These are phyloP conservation scores for Zasmidium angulare DNA, from an alignment of 2,329 filamentous ascomycete species.

Conservation along the genomic window DNA sequence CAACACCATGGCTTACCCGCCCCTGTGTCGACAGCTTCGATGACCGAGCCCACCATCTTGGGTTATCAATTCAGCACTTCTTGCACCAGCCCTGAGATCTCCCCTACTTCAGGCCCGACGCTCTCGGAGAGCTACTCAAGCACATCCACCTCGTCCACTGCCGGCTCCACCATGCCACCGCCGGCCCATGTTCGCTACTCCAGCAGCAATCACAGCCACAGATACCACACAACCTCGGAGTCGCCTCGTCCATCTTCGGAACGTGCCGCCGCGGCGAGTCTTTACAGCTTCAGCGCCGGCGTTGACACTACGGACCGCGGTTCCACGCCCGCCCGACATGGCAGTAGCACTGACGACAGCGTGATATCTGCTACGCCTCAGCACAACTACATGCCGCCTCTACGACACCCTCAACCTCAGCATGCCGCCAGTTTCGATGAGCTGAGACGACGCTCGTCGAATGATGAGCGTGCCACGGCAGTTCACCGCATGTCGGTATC, in stretches of 20 bases:
- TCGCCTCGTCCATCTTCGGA: conserved; percentile 19
- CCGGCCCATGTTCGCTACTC: conserved; percentile 16
- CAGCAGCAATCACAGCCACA: conserved; percentile 1
- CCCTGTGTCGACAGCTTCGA: conserved; percentile 12
- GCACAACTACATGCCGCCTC: conserved; percentile 12
- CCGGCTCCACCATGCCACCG: conserved; percentile 23
- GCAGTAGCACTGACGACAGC: conserved; percentile 11
- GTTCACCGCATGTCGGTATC: conserved; percentile 29
- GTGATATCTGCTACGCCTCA: conserved; percentile 11
- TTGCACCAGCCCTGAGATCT: conserved; percentile 26
- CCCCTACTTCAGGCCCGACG: conserved; percentile 21
- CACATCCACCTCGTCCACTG: conserved; percentile 19
- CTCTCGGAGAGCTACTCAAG: conserved; percentile 24
- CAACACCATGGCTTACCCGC: conserved; percentile 4
- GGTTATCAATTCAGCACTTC: conserved; percentile 31
- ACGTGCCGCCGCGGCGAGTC: conserved; percentile 21
- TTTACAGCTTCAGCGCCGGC: conserved; percentile 33
- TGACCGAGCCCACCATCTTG: conserved; percentile 21
- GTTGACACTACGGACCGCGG: conserved; percentile 14
- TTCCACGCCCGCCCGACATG: conserved; percentile 14
- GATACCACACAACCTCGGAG: conserved; percentile 9
- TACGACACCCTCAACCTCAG: conserved; percentile 27
- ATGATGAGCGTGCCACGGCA: conserved; percentile 24
- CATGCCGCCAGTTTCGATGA: conserved; percentile 27
- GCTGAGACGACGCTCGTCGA: conserved; percentile 25